Conservation (phyloP, 2,329 filamentous ascomycete genomes). For the Neurospora sp. region DNA sequence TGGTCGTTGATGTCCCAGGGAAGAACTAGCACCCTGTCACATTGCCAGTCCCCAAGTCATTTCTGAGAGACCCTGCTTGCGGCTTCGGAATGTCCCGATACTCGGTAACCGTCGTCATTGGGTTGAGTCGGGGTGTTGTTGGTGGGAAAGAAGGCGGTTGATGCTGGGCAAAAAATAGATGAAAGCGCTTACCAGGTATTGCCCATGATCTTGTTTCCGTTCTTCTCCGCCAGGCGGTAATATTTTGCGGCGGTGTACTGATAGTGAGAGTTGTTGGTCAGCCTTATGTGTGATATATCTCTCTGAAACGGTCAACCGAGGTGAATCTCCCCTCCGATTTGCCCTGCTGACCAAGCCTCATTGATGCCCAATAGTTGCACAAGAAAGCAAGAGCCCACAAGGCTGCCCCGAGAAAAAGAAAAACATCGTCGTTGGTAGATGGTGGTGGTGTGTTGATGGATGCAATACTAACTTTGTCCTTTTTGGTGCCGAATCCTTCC, state of each 20-base stretch:
- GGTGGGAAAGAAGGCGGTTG: constrained; percentile 14
- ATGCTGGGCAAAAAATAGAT: constrained; percentile 12
- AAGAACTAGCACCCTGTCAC: background rate
- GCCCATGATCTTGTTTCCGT: constrained; percentile 80
- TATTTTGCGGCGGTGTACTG: constrained; percentile 79
- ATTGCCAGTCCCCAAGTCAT: constrained; percentile 4
- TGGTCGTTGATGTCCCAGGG: background rate
- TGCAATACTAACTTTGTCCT: constrained; percentile 74
- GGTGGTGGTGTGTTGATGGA: background rate
- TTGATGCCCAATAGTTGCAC: constrained; percentile 30
- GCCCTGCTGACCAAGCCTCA: constrained; percentile 20
- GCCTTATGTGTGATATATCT: constrained; percentile 34
- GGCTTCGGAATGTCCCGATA: constrained; percentile 2
- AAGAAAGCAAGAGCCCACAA: background rate
- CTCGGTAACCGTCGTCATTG: constrained; percentile 2
- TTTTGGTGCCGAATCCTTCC: constrained; percentile 93
- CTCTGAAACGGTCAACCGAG: constrained; percentile 1
- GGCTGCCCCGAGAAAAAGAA: background rate
- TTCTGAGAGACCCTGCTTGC: constrained; percentile 1
- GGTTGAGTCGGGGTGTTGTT: constrained; percentile 11
- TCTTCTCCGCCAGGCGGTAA: constrained; percentile 81
- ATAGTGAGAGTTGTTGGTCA: constrained; percentile 28
- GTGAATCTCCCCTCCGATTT: constrained; percentile 19
- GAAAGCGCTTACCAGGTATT: constrained; percentile 73
- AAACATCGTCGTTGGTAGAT: background rate